Evolutionary conservation across 768 basidiomycete genomes (phyloP).

Genomic region (Podaxis sp.): DNA sequence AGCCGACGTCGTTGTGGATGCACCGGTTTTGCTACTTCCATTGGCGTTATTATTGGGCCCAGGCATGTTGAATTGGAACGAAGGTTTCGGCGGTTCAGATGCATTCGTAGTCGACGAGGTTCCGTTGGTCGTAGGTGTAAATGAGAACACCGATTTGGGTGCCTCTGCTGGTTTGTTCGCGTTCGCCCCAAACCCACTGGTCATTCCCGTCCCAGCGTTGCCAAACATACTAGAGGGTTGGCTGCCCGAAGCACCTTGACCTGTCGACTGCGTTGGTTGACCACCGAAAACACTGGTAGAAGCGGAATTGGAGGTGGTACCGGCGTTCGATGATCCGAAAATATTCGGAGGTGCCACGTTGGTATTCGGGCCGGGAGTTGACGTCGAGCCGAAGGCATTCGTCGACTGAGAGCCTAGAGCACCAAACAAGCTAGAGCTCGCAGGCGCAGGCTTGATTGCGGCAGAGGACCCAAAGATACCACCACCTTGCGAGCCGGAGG

Average conservation of each 20-base stretch:
- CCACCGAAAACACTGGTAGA: not conserved
- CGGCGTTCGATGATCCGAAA: not conserved
- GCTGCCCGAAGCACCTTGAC: not conserved
- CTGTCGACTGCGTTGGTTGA: not conserved
- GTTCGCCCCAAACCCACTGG: not conserved
- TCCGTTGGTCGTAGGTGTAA: not conserved
- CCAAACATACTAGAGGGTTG: not conserved
- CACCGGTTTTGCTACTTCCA: not conserved
- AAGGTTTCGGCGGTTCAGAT: not conserved
- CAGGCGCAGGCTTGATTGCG: slow-evolving; percentile 12
- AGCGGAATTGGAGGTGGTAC: not conserved
- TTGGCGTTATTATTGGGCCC: not conserved
- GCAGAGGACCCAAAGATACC: slow-evolving; percentile 2
- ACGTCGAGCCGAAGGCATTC: slow-evolving; percentile 7
- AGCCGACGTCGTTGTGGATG: not conserved
- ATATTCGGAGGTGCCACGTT: not conserved
- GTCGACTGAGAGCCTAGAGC: slow-evolving; percentile 5
- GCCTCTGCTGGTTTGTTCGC: slow-evolving; percentile 15
- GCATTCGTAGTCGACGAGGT: not conserved
- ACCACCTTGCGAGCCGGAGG: not conserved
- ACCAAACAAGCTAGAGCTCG: slow-evolving; percentile 18
- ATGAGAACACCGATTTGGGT: slow-evolving; percentile 16
- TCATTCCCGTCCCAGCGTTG: not conserved
- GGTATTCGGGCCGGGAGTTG: not conserved
- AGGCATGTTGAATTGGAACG: not conserved